phyloP scores from a whole-genome alignment of 1,284 basidiomycete species.

The Cutaneotrichosporon cavernicola region DNA sequence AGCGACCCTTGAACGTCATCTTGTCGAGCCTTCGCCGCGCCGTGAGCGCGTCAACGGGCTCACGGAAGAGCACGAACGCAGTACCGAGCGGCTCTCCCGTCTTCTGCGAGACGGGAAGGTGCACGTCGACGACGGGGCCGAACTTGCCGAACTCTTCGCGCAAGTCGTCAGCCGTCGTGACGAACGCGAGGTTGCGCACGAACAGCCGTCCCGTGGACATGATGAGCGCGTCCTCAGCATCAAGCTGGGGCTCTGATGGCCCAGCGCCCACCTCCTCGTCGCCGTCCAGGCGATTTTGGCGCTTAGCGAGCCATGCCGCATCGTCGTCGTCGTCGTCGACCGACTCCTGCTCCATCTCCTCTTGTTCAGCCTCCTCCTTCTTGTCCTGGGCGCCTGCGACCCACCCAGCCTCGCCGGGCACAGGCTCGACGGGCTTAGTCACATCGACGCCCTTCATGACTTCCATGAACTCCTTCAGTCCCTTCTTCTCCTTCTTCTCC shows the following conservation, averaged over 20 bases:
- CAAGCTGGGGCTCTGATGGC: constrained; percentile 19
- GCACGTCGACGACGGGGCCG: constrained; percentile 75
- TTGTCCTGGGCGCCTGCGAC: constrained; percentile 59
- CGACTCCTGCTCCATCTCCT: constrained; percentile 42
- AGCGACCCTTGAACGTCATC: constrained; percentile 83
- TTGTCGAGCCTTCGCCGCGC: constrained; percentile 80
- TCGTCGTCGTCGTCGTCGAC: constrained; percentile 62
- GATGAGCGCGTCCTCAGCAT: constrained; percentile 62
- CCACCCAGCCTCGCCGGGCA: constrained; percentile 39
- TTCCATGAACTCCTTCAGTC: constrained; percentile 58
- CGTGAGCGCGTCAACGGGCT: constrained; percentile 65
- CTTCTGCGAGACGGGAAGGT: constrained; percentile 70
- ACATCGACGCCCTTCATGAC: constrained; percentile 54
- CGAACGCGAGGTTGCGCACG: constrained; percentile 85
- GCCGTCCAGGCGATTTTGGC: constrained; percentile 31
- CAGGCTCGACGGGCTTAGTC: constrained; percentile 47
- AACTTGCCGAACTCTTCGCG: constrained; percentile 66
- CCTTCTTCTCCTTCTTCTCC: constrained; percentile 57
- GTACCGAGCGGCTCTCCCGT: constrained; percentile 69
- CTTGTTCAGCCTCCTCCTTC: constrained; percentile 42
- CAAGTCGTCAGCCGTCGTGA: constrained; percentile 74
- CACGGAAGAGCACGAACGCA: constrained; percentile 76
- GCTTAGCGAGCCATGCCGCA: constrained; percentile 65
- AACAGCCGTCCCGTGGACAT: constrained; percentile 79
- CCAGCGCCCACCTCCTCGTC: constrained; percentile 13